Base-by-base conservation (phyloP, 345 rosid species). In the Bruguiera gymnorhiza region DNA sequence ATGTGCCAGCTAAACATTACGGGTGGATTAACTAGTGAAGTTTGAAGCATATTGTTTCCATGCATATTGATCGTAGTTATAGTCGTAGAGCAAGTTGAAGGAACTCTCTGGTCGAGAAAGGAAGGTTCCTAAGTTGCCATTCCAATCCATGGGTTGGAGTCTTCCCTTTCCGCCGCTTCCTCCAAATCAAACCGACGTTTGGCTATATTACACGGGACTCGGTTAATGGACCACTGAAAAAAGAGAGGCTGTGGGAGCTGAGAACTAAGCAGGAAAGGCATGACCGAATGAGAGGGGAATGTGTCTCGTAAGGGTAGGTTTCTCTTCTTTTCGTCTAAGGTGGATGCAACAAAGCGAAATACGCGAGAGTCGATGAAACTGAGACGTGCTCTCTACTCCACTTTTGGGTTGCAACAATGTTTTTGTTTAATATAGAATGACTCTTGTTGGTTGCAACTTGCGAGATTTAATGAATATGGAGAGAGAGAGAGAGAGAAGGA, bases 351-450 rank as follows among this genome's bases (percentile, higher is more conserved):
- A 65, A 78, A 77, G 78, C 64, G 67, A 68, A 79, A 9, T 39
- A 67, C 55, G 66, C 39, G 72, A 57, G 60, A 69, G 21, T 30
- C n/a, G 59, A 70, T 68, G 60, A 18, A 21, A 31, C 16, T 54
- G 65, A 54, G 27, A 31, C 64, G 80, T 48, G 74, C 63, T 69
- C 62, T 76, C 67, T 60, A 48, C 70, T 74, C 67, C 76, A 53
- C 85, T 73, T 83, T 85, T 78, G 76, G 91, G 91, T 85, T 71
- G 86, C 92, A 83, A 73, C 85, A 80, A 81, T 79, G 74, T 69
- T 23, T 56, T 3, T 73, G 72, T 76, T 76, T 72, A 62, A 75
- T 65, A 61, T 74, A 76, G 82, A 73, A 71, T 74, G 82, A 70
- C 63, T 50, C 46, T 23, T 78, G 84, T 80, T 82, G 84, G 84